phyloP scores from a whole-genome alignment of 768 basidiomycete genomes.

The Fomitopsis serialis region DNA sequence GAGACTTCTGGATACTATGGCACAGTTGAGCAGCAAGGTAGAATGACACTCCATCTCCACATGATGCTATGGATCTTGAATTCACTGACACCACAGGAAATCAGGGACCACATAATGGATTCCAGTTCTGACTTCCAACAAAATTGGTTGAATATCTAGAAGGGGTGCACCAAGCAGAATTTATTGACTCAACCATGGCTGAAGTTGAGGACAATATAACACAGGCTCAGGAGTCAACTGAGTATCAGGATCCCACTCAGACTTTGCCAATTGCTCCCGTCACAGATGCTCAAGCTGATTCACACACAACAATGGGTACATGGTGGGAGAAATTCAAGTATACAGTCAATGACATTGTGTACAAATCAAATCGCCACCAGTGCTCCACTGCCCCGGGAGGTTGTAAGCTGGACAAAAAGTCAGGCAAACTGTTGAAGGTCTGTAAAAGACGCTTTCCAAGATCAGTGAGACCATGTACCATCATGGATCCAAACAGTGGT shows the following conservation, averaged over 20 bases:
- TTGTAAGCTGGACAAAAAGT: constrained; percentile 13
- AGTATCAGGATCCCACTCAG: neutral
- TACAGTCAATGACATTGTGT: constrained; percentile 4
- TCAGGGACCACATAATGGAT: constrained; percentile 3
- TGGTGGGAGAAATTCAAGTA: neutral
- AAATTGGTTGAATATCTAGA: neutral
- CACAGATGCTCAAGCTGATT: no score
- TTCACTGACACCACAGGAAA: neutral
- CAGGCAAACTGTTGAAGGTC: no score
- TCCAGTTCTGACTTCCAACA: neutral
- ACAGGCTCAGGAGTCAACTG: neutral
- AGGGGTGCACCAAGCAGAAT: constrained; percentile 1
- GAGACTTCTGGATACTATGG: constrained; percentile 16
- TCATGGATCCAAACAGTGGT: constrained; percentile 25
- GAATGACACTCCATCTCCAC: constrained; percentile 19
- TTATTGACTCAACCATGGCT: neutral
- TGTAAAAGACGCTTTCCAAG: constrained; percentile 33
- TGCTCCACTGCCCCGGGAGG: constrained; percentile 22
- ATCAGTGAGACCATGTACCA: constrained; percentile 15
- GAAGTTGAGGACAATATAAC: neutral
- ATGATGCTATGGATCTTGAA: neutral
- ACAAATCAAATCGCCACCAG: constrained; percentile 1
- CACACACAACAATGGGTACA: neutral
- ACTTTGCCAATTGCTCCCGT: neutral
- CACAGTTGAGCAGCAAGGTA: constrained; percentile 17